phyloP scores from a whole-genome alignment of 176 grass and related monocot genomes.

The Echinochloa phyllopogon region DNA sequence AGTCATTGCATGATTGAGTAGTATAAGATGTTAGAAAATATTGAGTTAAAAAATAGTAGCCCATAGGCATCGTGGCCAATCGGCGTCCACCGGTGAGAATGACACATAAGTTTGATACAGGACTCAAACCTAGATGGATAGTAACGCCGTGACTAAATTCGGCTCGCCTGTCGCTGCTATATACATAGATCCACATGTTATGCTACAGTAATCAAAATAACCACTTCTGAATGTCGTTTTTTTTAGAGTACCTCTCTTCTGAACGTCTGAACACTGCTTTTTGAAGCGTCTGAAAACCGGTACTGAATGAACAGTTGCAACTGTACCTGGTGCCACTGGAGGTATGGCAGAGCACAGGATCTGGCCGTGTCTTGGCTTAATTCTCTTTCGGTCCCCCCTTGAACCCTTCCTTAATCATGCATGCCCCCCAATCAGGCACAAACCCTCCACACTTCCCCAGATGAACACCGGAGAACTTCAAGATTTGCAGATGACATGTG shows the following conservation, averaged over 20 bases:
- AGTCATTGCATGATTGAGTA: neutral
- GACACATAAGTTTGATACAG: neutral
- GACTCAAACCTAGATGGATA: neutral
- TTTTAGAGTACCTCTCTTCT: neutral
- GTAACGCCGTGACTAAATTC: neutral
- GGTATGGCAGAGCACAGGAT: slow-evolving; percentile 25
- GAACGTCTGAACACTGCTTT: neutral
- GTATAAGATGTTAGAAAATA: neutral
- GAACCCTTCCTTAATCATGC: neutral
- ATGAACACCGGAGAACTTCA: neutral
- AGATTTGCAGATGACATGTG: neutral
- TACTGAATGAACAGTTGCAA: neutral
- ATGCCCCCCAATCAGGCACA: neutral
- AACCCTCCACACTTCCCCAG: neutral
- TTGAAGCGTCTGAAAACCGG: neutral
- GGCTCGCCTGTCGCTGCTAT: neutral
- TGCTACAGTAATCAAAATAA: neutral
- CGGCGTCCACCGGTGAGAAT: neutral
- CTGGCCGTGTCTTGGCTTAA: neutral
- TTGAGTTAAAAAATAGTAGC: neutral
- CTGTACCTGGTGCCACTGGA: neutral
- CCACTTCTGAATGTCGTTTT: neutral
- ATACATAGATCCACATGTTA: neutral
- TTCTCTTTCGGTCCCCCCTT: neutral
- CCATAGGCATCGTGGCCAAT: slow-evolving; percentile 2